Base-by-base conservation (phyloP, 2,329 filamentous ascomycete genomes). In the Diaporthe capsici region DNA sequence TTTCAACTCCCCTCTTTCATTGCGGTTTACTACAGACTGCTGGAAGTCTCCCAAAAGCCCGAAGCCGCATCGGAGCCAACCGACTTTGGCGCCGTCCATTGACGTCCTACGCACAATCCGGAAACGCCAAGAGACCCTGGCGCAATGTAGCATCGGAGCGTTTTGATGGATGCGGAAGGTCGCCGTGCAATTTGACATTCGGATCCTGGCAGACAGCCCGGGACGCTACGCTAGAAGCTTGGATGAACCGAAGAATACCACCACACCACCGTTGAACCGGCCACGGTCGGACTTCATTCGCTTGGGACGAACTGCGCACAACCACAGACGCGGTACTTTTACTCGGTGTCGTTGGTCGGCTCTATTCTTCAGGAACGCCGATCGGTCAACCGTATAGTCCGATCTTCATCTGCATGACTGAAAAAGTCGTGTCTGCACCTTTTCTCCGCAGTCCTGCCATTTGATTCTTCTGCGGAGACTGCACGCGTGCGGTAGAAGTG, bases 141-240 rank as follows among this genome's bases (percentile, higher is more conserved):
- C 44, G 65, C 47, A 53, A 10, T 37, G 65, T 68, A 53, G 65
- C 31, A 55, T 68, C 65, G 65, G 63, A 39, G 25, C 15, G 37
- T 22, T 47, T 13, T 37, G 63, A 53, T 68, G 12, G 65, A 68
- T 68, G 22, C 47, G 65, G 65, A 68, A 68, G 47, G 65, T 68
- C 47, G 47, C 47, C 65, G 65, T 28, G 65, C n/a, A 17, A 53
- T 53, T 22, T 22, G 31, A 68, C 31, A 39, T 39, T 31, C n/a
- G 9, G 65, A 68, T 20, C 65, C 65, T 39, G 47, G 65, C 31
- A 51, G 65, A 51, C 44, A 53, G 22, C 15, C 63, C 65, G 47
- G 65, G 65, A 68, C 65, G 65, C 65, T 53, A 68, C 65, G 47
- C 47, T 37, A 53, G n/a, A 53, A 68, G 63, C 31, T 68, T 51